Evolutionary conservation across 1,284 basidiomycete genomes (phyloP).

Genomic region (Malassezia brasiliensis): DNA sequence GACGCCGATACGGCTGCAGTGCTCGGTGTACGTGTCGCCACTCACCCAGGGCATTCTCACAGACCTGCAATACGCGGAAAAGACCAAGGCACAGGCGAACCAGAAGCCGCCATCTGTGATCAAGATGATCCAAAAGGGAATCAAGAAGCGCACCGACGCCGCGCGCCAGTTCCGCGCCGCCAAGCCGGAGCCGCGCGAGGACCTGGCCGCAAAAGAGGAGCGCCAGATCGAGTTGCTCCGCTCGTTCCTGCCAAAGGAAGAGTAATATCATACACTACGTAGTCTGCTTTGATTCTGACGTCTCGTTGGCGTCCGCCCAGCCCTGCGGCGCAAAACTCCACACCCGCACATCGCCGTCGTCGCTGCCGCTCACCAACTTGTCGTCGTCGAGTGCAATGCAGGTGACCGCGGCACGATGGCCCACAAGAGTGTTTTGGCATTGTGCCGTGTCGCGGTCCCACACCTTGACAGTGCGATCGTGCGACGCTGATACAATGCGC

Average conservation of each 20-base stretch:
- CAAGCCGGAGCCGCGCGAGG: slow-evolving; percentile 15
- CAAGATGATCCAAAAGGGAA: slow-evolving; percentile 19
- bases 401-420: slow-evolving; percentile 86
- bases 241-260: slow-evolving; percentile 7
- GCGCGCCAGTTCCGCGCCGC: slow-evolving; percentile 12
- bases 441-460: slow-evolving; percentile 85
- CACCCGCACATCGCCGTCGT: slow-evolving; percentile 63
- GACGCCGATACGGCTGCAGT: slow-evolving; percentile 12
- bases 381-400: slow-evolving; percentile 84
- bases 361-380: slow-evolving; percentile 87
- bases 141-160: slow-evolving; percentile 19
- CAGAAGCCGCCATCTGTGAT: slow-evolving; percentile 18
- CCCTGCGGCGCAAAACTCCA: slow-evolving; percentile 31
- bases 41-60: slow-evolving; percentile 17
- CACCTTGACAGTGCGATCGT: slow-evolving; percentile 77
- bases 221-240: slow-evolving; percentile 11
- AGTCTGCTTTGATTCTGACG: no score
- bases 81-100: slow-evolving; percentile 17
- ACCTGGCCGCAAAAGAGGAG: slow-evolving; percentile 18
- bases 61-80: slow-evolving; percentile 17
- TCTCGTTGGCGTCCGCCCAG: not conserved
- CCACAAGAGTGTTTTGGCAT: slow-evolving; percentile 81
- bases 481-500: slow-evolving; percentile 78
- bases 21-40: slow-evolving; percentile 9
- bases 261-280: slow-evolving; percentile 2